Evolutionary conservation across 176 grass and related monocot genomes (phyloP), one percentile per base, ranked within the genome.

Genomic region (Carex pumila): DNA sequence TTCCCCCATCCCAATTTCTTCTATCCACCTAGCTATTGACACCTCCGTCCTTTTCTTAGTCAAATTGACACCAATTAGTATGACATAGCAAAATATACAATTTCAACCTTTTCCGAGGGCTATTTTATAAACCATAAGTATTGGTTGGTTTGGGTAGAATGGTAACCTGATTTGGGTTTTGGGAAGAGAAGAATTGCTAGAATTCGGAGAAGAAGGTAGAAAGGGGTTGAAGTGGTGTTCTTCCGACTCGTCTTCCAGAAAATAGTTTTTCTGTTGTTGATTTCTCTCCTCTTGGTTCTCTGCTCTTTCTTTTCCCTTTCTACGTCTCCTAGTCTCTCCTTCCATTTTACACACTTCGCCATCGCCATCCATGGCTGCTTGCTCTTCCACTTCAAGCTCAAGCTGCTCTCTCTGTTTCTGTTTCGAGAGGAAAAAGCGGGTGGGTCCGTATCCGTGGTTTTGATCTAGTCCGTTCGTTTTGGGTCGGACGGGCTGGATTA

Each of bases 21-120:
- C 91, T 47, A 92, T n/a, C 93, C 96, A 98, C 75, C 59, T 83
- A 65, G 89, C 93, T 12, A 78, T 84, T 6, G 96, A 95, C 9
- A 77, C 58, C 87, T 87, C 86, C 5, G 86, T 92, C 86, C 96
- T 98, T 86, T 37, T 34, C 56, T 52, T 34, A 47, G 2, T 37
- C 10, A 55, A 67, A 65, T 83, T 30, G 12, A 67, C 41, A 66
- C 39, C 54, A 83, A 66, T 47, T 67, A 82, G 12, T 32, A 66
- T 4, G 52, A 53, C 68, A 32, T 67, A 31, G 12, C 15, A 64
- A 61, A 65, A 3, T 13, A 25, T 66, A 82, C 18, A 18, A 39
- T 18, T 70, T 9, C 13, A 41, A 61, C 60, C 60, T 14, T 32
- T 65, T 30, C 25, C 11, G 25, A 41, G 34, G 14, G 66, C 36